These are phyloP conservation scores for Pythium phragmiticola DNA, from an alignment of 352 stramenopile species.

Conservation along the genomic window DNA sequence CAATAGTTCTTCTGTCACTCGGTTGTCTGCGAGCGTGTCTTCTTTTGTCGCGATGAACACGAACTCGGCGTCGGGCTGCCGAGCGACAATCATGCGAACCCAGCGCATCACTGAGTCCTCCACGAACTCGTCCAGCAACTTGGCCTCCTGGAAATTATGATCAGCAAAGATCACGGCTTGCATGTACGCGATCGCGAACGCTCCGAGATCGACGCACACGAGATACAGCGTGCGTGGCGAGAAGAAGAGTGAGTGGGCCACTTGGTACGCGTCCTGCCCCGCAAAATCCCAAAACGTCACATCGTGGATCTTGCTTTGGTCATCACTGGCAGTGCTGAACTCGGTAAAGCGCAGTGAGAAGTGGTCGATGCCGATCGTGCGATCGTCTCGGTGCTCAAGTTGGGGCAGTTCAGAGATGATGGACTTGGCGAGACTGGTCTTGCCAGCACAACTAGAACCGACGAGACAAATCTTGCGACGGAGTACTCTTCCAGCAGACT, in stretches of 20 bases:
- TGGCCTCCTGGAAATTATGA: not conserved
- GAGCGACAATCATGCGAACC: slow-evolving; percentile 14
- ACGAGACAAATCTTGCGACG: slow-evolving; percentile 9
- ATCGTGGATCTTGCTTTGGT: not conserved
- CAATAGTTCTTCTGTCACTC: not conserved
- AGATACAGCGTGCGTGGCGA: slow-evolving; percentile 17
- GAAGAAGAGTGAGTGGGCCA: slow-evolving; percentile 21
- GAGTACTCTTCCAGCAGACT: not conserved
- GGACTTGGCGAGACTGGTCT: slow-evolving; percentile 7
- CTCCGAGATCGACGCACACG: slow-evolving; percentile 17
- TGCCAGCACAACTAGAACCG: not conserved
- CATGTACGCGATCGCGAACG: slow-evolving; percentile 1
- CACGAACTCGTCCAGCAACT: slow-evolving; percentile 15
- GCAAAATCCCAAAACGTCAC: slow-evolving; percentile 27
- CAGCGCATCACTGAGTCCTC: not conserved
- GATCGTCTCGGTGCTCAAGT: slow-evolving; percentile 14
- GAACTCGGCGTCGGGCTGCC: slow-evolving; percentile 21
- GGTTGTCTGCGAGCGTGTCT: slow-evolving; percentile 1
- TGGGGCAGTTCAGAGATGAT: not conserved
- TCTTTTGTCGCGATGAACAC: slow-evolving; percentile 15
- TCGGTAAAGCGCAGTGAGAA: slow-evolving; percentile 9
- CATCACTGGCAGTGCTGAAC: too few relatives aligned
- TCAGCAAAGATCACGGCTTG: slow-evolving; percentile 5
- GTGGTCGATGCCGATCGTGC: slow-evolving; percentile 33
- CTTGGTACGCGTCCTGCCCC: slow-evolving; percentile 17